Percentiles rank a stretch among this genome's conserved stretches.
Evolutionary conservation across 2,329 filamentous ascomycete genomes (phyloP).

Genomic region (Pseudogymnoascus sp.): DNA sequence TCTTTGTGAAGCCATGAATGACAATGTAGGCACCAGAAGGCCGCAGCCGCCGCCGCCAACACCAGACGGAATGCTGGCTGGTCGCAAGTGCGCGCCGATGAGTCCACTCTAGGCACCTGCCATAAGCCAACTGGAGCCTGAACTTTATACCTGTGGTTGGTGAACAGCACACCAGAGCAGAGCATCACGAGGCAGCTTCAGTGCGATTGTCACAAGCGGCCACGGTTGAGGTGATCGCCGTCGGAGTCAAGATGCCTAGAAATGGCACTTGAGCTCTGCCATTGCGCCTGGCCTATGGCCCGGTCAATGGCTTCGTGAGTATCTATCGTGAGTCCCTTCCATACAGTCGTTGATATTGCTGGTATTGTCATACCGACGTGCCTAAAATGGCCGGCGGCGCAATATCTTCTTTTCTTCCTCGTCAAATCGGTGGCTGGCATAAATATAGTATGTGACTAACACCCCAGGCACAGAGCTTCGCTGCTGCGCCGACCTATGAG

Average conservation of each 20-base stretch:
- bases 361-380: neutral
- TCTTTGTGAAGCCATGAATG: neutral
- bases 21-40: neutral
- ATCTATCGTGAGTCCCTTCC: conserved; percentile 2
- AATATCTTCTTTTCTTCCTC: neutral
- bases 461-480: neutral
- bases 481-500: neutral
- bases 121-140: neutral
- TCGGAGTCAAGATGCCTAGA: neutral
- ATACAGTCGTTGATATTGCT: neutral
- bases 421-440: neutral
- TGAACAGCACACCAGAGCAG: neutral
- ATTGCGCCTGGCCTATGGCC: neutral
- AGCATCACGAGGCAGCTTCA: neutral
- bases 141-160: neutral
- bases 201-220: neutral
- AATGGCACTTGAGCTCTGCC: neutral
- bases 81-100: conserved; percentile 1
- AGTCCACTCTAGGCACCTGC: conserved; percentile 1
- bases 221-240: neutral
- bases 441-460: conserved; percentile 3
- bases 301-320: neutral
- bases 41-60: conserved; percentile 52
- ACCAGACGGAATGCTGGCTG: conserved; percentile 57
- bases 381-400: neutral